These are phyloP conservation scores for Hyaloscypha bicolor DNA, from an alignment of 495 filamentous ascomycete species.

Conservation along the genomic window DNA sequence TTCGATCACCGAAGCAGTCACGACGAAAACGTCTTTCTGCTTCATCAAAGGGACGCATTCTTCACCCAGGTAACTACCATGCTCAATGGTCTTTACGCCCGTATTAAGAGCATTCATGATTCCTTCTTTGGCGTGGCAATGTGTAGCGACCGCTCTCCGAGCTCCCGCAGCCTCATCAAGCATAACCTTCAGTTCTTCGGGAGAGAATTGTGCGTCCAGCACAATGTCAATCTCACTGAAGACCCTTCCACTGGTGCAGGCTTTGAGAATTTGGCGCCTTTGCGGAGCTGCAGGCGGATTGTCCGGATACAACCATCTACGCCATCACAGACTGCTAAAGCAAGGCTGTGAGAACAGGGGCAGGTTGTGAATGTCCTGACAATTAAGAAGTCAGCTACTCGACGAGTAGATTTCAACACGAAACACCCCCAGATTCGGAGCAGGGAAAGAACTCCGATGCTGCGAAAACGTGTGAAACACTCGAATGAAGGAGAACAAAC, in stretches of 20 bases:
- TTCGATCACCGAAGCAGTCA: slow-evolving; percentile 29
- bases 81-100: slow-evolving; percentile 40
- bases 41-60: slow-evolving; percentile 38
- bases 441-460: too few species aligned
- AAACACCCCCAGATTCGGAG: too few species aligned
- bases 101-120: slow-evolving; percentile 42
- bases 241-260: slow-evolving; percentile 52
- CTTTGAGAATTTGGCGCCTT: slow-evolving; percentile 53
- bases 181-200: slow-evolving; percentile 51
- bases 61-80: slow-evolving; percentile 35
- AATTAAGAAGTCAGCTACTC: too few species aligned
- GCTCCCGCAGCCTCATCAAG: slow-evolving; percentile 50
- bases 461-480: too few species aligned
- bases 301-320: slow-evolving; percentile 48
- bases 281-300: slow-evolving; percentile 50
- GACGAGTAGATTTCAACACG: too few species aligned
- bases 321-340: slow-evolving; percentile 44
- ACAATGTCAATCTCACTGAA: slow-evolving; percentile 48
- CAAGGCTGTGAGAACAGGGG: slow-evolving; percentile 8
- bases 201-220: slow-evolving; percentile 48
- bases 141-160: slow-evolving; percentile 49
- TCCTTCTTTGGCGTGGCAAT: slow-evolving; percentile 53
- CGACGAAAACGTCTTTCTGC: slow-evolving; percentile 35
- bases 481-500: too few species aligned
- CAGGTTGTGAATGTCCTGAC: neutral